Percentiles rank a stretch among this genome's conserved stretches.
Conservation (phyloP, 2,329 filamentous ascomycete species). For the Colletotrichum godetiae region DNA sequence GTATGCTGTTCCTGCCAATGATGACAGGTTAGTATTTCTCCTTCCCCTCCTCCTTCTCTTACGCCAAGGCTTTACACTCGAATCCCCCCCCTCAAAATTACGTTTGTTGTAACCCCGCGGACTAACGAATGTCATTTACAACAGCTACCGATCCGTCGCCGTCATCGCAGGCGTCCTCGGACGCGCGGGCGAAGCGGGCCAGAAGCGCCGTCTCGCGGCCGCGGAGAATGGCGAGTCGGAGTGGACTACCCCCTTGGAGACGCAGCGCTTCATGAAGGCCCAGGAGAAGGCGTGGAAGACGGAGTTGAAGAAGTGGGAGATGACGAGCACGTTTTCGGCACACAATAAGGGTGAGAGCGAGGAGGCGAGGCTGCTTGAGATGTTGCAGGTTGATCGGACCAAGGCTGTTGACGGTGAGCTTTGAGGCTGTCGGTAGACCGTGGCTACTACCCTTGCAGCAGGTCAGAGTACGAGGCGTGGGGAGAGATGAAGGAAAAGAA, state of each 20-base stretch:
- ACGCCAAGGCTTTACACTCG: not conserved
- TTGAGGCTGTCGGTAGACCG: not conserved
- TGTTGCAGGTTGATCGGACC: conserved; percentile 36
- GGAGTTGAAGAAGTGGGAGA: conserved; percentile 48
- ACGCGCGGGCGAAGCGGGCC: conserved; percentile 83
- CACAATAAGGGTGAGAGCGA: conserved; percentile 39
- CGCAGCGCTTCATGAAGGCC: conserved; percentile 51
- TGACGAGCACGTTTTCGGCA: conserved; percentile 38
- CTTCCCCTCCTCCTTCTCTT: not conserved
- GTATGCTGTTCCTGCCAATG: conserved; percentile 96
- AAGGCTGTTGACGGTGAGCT: conserved; percentile 12
- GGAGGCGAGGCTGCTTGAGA: conserved; percentile 48
- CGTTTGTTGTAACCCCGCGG: too few relatives aligned
- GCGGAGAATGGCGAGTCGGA: conserved; percentile 72
- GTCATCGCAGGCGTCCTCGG: conserved; percentile 89
- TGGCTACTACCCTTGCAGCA: too few relatives aligned
- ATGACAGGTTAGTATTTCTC: conserved; percentile 78
- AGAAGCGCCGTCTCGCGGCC: conserved; percentile 71
- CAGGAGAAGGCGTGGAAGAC: conserved; percentile 42
- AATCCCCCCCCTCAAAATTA: too few relatives aligned
- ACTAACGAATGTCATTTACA: not conserved
- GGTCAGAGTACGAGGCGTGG: not conserved
- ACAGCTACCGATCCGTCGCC: conserved; percentile 81
- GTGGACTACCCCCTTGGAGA: conserved; percentile 65
- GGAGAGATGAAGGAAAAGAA: not conserved